Percentiles rank a stretch among this genome's conserved stretches.
Conservation (phyloP, 2,329 filamentous ascomycete species). For the Blastomyces emzantsi region DNA sequence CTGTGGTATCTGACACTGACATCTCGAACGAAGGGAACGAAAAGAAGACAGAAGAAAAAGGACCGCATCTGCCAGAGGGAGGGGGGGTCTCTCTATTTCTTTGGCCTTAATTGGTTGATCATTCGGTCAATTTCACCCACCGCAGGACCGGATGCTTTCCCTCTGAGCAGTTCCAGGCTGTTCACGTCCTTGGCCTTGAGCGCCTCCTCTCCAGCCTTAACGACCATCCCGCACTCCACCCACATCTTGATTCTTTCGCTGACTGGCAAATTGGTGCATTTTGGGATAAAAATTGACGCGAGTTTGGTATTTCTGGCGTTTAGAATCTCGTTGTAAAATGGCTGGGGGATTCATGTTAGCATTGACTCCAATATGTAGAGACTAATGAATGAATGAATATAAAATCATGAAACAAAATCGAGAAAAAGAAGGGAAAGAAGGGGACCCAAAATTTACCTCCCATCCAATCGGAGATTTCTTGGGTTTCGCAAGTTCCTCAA, state of each 20-base stretch:
- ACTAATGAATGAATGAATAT: conserved; percentile 5
- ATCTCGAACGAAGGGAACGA: background rate
- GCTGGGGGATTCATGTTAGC: conserved; percentile 43
- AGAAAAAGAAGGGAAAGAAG: background rate
- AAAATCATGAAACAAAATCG: background rate
- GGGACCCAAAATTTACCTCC: conserved; percentile 55
- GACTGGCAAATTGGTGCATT: conserved; percentile 63
- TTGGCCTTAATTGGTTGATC: conserved; percentile 46
- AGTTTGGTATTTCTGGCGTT: conserved; percentile 84
- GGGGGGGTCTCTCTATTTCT: conserved; percentile 26
- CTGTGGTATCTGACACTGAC: conserved; percentile 7
- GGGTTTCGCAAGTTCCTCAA: conserved; percentile 68
- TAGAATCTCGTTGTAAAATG: conserved; percentile 84
- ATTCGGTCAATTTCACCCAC: conserved; percentile 76
- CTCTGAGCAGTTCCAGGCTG: conserved; percentile 62
- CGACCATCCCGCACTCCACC: conserved; percentile 84
- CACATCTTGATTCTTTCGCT: conserved; percentile 81
- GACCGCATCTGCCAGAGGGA: conserved; percentile 3
- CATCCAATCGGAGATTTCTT: conserved; percentile 90
- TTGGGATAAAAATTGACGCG: conserved; percentile 74
- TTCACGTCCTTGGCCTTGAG: conserved; percentile 69
- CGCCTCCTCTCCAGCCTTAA: conserved; percentile 87
- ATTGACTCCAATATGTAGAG: conserved; percentile 6
- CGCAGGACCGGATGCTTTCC: conserved; percentile 61
- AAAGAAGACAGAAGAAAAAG: conserved; percentile 5